These are phyloP conservation scores for Vigna reflexopilosa DNA, from an alignment of 306 rosid genomes.

Conservation along the genomic window DNA sequence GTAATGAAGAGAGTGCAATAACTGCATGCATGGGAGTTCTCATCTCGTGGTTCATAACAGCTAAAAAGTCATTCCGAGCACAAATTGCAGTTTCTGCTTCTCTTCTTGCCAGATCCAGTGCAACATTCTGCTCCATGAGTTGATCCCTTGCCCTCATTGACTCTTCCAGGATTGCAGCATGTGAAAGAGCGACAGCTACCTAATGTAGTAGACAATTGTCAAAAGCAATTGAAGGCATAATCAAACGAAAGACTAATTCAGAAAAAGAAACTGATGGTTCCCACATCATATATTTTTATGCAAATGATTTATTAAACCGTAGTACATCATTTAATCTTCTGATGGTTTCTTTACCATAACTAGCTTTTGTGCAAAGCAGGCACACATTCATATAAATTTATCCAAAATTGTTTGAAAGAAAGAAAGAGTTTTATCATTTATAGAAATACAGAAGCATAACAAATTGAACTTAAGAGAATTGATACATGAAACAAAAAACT, in stretches of 20 bases:
- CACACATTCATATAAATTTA: neutral
- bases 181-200: constrained; percentile 99
- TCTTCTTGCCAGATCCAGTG: constrained; percentile 94
- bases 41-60: constrained; percentile 99
- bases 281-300: constrained; percentile 1
- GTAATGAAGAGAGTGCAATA: constrained; percentile 92
- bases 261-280: constrained; percentile 29
- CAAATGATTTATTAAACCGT: constrained; percentile 3
- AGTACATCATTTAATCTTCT: neutral
- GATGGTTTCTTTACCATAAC: neutral
- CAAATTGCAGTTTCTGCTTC: constrained; percentile 99
- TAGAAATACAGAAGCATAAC: neutral
- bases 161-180: constrained; percentile 98
- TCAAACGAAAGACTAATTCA: constrained; percentile 28
- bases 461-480: neutral
- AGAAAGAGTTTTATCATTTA: constrained; percentile 1
- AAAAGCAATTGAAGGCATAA: constrained; percentile 16
- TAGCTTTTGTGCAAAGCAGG: neutral
- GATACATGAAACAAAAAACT: neutral
- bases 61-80: constrained; percentile 98
- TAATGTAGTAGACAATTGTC: constrained; percentile 43
- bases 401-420: constrained; percentile 1
- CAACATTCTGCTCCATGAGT: constrained; percentile 94
- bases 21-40: constrained; percentile 99
- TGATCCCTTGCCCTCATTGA: constrained; percentile 98